Conservation (phyloP, 441 rosid species). For the Jatropha podagrica region DNA sequence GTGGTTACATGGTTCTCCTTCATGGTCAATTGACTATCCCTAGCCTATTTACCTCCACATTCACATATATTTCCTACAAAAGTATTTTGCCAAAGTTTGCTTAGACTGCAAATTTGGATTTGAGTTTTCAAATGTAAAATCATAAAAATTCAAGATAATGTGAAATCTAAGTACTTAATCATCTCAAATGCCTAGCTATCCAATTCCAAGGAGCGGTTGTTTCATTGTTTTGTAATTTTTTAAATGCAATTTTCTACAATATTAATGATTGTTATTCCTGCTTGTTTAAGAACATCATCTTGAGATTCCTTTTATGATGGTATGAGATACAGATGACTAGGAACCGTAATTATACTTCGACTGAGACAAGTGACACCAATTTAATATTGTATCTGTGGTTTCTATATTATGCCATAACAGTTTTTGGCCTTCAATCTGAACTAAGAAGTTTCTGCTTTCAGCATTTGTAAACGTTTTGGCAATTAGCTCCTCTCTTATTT, state of each 20-base stretch:
- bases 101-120: too few relatives aligned
- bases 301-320: background rate
- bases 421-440: background rate
- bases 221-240: background rate
- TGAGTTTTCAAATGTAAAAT: too few relatives aligned
- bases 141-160: too few relatives aligned
- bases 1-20: background rate
- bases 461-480: background rate
- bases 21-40: background rate
- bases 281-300: background rate
- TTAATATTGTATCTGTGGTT: background rate
- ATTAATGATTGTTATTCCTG: background rate
- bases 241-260: background rate
- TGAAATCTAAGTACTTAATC: too few relatives aligned
- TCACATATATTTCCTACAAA: background rate
- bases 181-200: too few relatives aligned
- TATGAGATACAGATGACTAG: background rate
- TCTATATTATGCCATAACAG: background rate
- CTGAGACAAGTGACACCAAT: background rate
- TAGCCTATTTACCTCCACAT: background rate
- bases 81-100: background rate
- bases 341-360: background rate
- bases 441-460: background rate
- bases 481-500: background rate
- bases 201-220: background rate